Conservation (phyloP, 2,329 filamentous ascomycete genomes). For the Simplicillium sp. region DNA sequence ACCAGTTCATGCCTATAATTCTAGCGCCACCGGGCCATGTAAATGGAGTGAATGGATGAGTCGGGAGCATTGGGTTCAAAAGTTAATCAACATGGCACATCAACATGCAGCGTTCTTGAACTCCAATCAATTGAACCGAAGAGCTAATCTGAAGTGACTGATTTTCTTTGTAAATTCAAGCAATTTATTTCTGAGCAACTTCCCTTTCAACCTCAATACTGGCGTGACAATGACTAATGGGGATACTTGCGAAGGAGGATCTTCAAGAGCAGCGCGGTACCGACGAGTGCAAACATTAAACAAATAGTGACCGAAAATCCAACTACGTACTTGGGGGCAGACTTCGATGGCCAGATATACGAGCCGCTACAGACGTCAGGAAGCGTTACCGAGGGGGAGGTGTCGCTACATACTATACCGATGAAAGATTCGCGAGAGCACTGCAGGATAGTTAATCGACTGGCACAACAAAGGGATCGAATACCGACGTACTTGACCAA, state of each 20-base stretch:
- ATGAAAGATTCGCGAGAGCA: slow-evolving; percentile 4
- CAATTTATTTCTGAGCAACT: too few relatives aligned
- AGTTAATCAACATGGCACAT: too few relatives aligned
- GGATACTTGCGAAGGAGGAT: slow-evolving; percentile 3
- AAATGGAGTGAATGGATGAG: too few relatives aligned
- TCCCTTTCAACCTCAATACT: too few relatives aligned
- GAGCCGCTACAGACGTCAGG: slow-evolving; percentile 2
- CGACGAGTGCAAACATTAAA: slow-evolving; percentile 3
- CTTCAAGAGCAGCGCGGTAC: slow-evolving; percentile 3
- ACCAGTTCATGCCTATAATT: too few relatives aligned
- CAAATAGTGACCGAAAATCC: slow-evolving; percentile 5
- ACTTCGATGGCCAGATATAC: slow-evolving; percentile 6
- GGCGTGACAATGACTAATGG: not conserved
- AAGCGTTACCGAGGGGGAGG: not conserved
- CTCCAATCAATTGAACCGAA: too few relatives aligned
- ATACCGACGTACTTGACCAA: slow-evolving; percentile 2
- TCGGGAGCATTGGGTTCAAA: too few relatives aligned
- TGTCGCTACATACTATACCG: slow-evolving; percentile 5
- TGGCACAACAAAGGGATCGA: too few relatives aligned
- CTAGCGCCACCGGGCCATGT: too few relatives aligned
- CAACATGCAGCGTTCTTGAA: too few relatives aligned
- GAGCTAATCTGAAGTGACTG: too few relatives aligned
- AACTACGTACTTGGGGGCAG: slow-evolving; percentile 2
- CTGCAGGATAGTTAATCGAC: not conserved
- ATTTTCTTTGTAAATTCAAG: too few relatives aligned